phyloP scores from a whole-genome alignment of 2,329 filamentous ascomycete species.

The Aspergillus sp. region DNA sequence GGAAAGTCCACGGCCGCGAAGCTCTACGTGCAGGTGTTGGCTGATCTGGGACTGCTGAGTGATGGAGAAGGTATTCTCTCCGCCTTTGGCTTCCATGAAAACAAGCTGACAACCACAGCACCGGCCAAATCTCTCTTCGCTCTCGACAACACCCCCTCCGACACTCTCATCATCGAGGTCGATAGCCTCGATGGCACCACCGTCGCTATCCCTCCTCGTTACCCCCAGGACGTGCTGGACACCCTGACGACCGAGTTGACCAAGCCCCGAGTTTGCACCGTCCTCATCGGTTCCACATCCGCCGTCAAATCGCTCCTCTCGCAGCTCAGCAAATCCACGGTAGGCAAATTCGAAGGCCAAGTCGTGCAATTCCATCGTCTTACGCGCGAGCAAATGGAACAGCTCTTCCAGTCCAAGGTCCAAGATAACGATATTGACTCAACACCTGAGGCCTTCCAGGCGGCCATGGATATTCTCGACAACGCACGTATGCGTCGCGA shows the following conservation, averaged over 20 bases:
- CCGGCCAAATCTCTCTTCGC: conserved; percentile 4
- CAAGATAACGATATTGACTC: conserved; percentile 15
- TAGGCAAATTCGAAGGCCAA: conserved; percentile 6
- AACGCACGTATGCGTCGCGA: conserved; percentile 18
- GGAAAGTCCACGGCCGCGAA: conserved; percentile 23
- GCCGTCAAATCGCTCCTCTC: conserved; percentile 14
- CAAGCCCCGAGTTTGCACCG: conserved; percentile 11
- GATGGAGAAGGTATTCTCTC: conserved; percentile 12
- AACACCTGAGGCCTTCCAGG: conserved; percentile 18
- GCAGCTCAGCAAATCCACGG: conserved; percentile 9
- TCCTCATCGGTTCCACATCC: conserved; percentile 12
- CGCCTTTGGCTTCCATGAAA: neutral
- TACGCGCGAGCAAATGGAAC: conserved; percentile 12
- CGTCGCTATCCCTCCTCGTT: neutral
- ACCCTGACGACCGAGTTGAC: conserved; percentile 7
- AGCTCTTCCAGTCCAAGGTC: conserved; percentile 17
- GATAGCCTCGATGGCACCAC: conserved; percentile 5
- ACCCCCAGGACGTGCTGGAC: conserved; percentile 4
- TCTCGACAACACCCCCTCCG: conserved; percentile 8
- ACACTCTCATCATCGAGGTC: conserved; percentile 19
- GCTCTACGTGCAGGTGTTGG: conserved; percentile 19
- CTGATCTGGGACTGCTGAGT: conserved; percentile 17
- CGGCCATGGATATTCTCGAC: conserved; percentile 17
- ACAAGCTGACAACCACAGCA: conserved; percentile 3
- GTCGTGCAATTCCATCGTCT: conserved; percentile 15